Base-by-base conservation (phyloP, 495 filamentous ascomycete genomes). In the Daldinia caldariorum region DNA sequence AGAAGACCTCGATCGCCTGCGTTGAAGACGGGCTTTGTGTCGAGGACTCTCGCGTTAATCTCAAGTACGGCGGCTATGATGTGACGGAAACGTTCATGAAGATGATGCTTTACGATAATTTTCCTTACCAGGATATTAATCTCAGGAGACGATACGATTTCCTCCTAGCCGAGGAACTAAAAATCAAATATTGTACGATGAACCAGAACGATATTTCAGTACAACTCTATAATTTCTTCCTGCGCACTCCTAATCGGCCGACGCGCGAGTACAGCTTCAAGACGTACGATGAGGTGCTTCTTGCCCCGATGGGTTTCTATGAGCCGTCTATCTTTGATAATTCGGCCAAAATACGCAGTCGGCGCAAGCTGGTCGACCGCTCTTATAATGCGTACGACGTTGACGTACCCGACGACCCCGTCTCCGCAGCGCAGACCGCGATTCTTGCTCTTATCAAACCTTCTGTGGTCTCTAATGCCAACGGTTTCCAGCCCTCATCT, bases 1-100 rank as follows among this genome's bases (percentile, higher is more conserved):
- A 98, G 80, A 99, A 99, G 83, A 98, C 95, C 3, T 97, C 96
- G 1, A 93, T 99, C 39, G 94, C 93, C 72, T 99, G 95, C 74
- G 96, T 98, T 31, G 95, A 99, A 74, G 95, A 99, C 76, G 95
- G 95, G 12, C 91, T 99, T 84, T 94, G 91, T 76, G 83, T 97
- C 32, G 94, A 97, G 67, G 94, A 97, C 69, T 98, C 95, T 5
- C 77, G 87, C 32, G 84, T 99, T 67, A 99, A 98, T 75, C 83
- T 98, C 54, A 98, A 98, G 78, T 97, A 90, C 70, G 95, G 95
- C 53, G 96, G 95, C 2, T 86, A 84, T 55, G 95, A 99, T 79
- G 91, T 97, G 45, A 98, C 96, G 2, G 94, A 97, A 74, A 91
- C 92, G 0, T 96, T 99, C 70, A 84, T 97, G 72, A 95, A 94